Conservation (phyloP, 441 rosid species). For the Pelargonium myrrhifolium region DNA sequence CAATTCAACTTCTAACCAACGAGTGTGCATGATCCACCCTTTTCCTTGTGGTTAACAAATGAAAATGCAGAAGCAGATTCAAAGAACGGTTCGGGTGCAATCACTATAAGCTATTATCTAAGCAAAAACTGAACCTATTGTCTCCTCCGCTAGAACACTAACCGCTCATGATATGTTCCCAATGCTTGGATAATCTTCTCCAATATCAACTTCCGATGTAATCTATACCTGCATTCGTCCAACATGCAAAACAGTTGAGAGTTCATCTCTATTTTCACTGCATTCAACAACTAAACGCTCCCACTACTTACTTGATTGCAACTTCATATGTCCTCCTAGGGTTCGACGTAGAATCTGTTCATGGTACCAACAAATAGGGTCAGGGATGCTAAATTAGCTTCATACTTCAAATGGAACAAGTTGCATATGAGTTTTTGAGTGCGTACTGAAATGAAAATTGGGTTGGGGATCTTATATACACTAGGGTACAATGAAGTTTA, state of each 20-base stretch:
- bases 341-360: conserved; percentile 48
- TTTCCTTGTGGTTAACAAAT: too few species aligned
- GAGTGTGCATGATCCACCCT: too few species aligned
- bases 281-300: background rate
- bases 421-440: background rate
- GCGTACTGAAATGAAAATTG: background rate
- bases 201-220: conserved; percentile 62
- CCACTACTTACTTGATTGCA: conserved; percentile 49
- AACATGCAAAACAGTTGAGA: background rate
- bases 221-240: conserved; percentile 46
- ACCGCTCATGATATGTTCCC: conserved; percentile 63
- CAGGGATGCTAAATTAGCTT: conserved; percentile 3
- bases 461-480: too few species aligned
- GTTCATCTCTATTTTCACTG: background rate
- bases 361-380: conserved; percentile 6
- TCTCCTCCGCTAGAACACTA: conserved; percentile 36
- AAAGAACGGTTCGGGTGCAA: background rate
- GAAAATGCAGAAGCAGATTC: too few species aligned
- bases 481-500: too few species aligned
- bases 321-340: conserved; percentile 47
- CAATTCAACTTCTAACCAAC: too few species aligned
- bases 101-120: background rate
- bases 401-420: background rate
- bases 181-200: conserved; percentile 59
- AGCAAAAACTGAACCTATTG: conserved; percentile 19